Evolutionary conservation across 1,139 yeast species (phyloP).

Genomic region (Hyphopichia buzzinii): DNA sequence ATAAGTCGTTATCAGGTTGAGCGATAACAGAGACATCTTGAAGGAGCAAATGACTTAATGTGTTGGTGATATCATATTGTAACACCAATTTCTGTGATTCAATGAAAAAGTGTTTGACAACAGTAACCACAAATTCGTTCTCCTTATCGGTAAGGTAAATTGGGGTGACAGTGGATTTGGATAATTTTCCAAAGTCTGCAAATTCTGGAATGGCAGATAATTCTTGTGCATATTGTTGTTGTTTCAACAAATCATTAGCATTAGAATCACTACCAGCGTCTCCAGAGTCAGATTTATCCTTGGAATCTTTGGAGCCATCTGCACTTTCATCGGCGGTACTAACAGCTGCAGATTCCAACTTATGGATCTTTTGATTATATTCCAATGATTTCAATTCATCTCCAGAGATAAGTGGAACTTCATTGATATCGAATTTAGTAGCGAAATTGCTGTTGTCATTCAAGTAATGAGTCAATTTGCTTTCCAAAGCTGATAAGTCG

Average conservation of each 20-base stretch:
- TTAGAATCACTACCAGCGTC: slow-evolving; percentile 18
- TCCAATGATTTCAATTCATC: slow-evolving; percentile 66
- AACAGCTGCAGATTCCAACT: slow-evolving; percentile 32
- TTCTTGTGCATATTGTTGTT: slow-evolving; percentile 66
- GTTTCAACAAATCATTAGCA: slow-evolving; percentile 47
- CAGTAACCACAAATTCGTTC: slow-evolving; percentile 88
- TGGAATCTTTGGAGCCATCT: slow-evolving; percentile 10
- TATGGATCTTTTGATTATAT: slow-evolving; percentile 55
- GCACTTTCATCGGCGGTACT: slow-evolving; percentile 12
- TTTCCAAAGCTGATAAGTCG: slow-evolving; percentile 76
- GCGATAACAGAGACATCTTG: slow-evolving; percentile 78
- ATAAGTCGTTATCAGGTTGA: slow-evolving; percentile 59
- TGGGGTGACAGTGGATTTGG: slow-evolving; percentile 63
- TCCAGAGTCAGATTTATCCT: slow-evolving; percentile 12
- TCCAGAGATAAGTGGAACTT: slow-evolving; percentile 59
- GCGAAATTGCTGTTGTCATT: slow-evolving; percentile 57
- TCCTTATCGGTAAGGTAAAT: slow-evolving; percentile 84
- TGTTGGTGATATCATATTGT: slow-evolving; percentile 83
- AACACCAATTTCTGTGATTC: slow-evolving; percentile 69
- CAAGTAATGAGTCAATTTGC: slow-evolving; percentile 71
- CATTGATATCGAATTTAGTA: slow-evolving; percentile 66
- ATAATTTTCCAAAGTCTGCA: slow-evolving; percentile 65
- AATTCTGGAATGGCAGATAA: slow-evolving; percentile 69
- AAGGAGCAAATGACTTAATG: slow-evolving; percentile 72
- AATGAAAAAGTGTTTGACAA: slow-evolving; percentile 75